phyloP scores from a whole-genome alignment of 345 rosid species.

The Tarenaya hassleriana region DNA sequence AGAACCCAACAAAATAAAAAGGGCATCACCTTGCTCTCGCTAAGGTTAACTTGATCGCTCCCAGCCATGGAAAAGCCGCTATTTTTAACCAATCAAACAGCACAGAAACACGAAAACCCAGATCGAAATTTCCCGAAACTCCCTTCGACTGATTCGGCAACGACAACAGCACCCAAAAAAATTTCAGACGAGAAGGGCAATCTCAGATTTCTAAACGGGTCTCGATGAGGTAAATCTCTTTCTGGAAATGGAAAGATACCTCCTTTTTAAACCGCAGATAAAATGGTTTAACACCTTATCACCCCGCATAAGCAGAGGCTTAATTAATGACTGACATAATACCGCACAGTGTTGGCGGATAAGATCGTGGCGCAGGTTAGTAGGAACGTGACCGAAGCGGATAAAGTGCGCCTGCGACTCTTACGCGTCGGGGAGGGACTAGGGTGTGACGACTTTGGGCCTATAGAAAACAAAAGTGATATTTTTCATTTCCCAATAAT shows the following conservation, averaged over 20 bases:
- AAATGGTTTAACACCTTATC: constrained; percentile 20
- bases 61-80: constrained; percentile 48
- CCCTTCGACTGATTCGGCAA: background rate
- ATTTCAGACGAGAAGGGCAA: constrained; percentile 1
- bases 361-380: constrained; percentile 28
- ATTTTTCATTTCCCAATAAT: too few relatives aligned
- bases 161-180: background rate
- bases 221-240: constrained; percentile 7
- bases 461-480: background rate
- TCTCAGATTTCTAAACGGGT: background rate
- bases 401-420: constrained; percentile 16
- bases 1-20: background rate
- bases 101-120: constrained; percentile 18
- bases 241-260: constrained; percentile 15
- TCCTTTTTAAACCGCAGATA: constrained; percentile 7
- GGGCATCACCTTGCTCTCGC: constrained; percentile 59
- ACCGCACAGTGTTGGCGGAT: constrained; percentile 27
- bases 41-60: constrained; percentile 56
- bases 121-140: constrained; percentile 17
- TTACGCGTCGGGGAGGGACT: constrained; percentile 20
- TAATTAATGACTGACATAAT: background rate
- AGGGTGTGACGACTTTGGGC: constrained; percentile 21
- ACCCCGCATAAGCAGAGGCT: background rate
- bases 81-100: constrained; percentile 8
- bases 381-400: background rate